Percentiles rank a stretch among this genome's conserved stretches.
Evolutionary conservation across 2,329 filamentous ascomycete genomes (phyloP).

Genomic region (Leptoxyphium fumago): DNA sequence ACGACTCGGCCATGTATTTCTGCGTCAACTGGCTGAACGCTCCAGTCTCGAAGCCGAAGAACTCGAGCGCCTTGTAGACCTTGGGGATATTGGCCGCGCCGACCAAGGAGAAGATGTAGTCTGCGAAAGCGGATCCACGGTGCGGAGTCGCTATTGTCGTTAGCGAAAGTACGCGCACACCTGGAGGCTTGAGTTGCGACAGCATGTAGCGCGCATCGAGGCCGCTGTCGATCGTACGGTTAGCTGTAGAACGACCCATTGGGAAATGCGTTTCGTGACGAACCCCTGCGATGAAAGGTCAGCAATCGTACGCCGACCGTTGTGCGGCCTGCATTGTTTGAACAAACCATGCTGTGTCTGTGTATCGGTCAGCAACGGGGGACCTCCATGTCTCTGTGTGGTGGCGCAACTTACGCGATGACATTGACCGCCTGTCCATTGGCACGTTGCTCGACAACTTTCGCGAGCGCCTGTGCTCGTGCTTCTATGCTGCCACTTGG

Average conservation of each 20-base stretch:
- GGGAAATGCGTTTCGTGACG: conserved; percentile 1
- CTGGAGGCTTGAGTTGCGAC: conserved; percentile 39
- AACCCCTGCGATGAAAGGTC: conserved; percentile 21
- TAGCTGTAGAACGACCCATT: background rate
- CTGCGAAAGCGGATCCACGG: conserved; percentile 45
- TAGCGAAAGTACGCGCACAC: conserved; percentile 61
- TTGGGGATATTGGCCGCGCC: conserved; percentile 37
- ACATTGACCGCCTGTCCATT: conserved; percentile 47
- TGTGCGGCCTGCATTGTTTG: background rate
- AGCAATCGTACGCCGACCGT: background rate
- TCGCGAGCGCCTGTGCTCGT: conserved; percentile 38
- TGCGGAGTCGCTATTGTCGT: conserved; percentile 51
- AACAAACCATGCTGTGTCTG: conserved; percentile 40
- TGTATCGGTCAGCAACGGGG: conserved; percentile 7
- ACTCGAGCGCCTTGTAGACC: conserved; percentile 40
- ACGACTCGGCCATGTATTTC: conserved; percentile 41
- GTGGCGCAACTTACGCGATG: conserved; percentile 37
- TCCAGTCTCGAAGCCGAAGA: conserved; percentile 41
- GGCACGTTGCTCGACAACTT: conserved; percentile 38
- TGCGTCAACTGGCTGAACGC: conserved; percentile 48
- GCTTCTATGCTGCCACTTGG: conserved; percentile 44
- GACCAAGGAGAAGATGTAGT: conserved; percentile 45
- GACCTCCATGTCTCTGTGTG: too few species aligned
- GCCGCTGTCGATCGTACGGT: conserved; percentile 28
- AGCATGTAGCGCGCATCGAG: conserved; percentile 52